These are phyloP conservation scores for Trypanosoma mega DNA, from an alignment of 208 protist genomes.

Conservation along the genomic window DNA sequence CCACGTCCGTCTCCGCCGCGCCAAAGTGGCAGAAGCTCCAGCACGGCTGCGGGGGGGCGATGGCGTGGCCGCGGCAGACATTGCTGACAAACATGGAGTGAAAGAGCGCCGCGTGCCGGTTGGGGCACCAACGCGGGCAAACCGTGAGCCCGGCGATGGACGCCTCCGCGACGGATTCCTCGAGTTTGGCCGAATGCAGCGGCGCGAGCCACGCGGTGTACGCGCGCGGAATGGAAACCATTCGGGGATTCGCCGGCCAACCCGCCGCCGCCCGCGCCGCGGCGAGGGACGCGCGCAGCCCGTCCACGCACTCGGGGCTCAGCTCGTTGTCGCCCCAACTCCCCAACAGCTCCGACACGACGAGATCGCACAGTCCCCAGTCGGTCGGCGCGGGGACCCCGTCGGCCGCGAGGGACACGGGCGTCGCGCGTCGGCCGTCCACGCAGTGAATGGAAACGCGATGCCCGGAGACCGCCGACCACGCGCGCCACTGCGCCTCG, in stretches of 20 bases:
- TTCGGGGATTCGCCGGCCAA: slow-evolving; percentile 41
- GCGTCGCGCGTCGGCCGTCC: slow-evolving; percentile 83
- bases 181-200: slow-evolving; percentile 58
- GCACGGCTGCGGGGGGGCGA: slow-evolving; percentile 58
- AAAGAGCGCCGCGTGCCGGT: slow-evolving; percentile 57
- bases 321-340: slow-evolving; percentile 99
- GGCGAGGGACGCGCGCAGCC: slow-evolving; percentile 67
- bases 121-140: slow-evolving; percentile 33
- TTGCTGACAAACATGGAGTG: slow-evolving; percentile 80
- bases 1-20: neutral
- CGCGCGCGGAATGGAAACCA: slow-evolving; percentile 64
- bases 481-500: slow-evolving; percentile 65
- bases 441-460: slow-evolving; percentile 87
- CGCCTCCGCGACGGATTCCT: slow-evolving; percentile 52
- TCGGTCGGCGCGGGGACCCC: slow-evolving; percentile 37
- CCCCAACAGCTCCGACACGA: slow-evolving; percentile 98
- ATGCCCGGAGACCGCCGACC: slow-evolving; percentile 69
- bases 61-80: slow-evolving; percentile 42
- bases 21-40: slow-evolving; percentile 80
- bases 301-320: slow-evolving; percentile 99
- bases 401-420: slow-evolving; percentile 1
- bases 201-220: slow-evolving; percentile 85
- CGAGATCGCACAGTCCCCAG: slow-evolving; percentile 92
- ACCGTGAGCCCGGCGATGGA: slow-evolving; percentile 67
- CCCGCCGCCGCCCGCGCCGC: slow-evolving; percentile 34